Conservation (phyloP, 768 basidiomycete species). For the Termitomyces sp. region DNA sequence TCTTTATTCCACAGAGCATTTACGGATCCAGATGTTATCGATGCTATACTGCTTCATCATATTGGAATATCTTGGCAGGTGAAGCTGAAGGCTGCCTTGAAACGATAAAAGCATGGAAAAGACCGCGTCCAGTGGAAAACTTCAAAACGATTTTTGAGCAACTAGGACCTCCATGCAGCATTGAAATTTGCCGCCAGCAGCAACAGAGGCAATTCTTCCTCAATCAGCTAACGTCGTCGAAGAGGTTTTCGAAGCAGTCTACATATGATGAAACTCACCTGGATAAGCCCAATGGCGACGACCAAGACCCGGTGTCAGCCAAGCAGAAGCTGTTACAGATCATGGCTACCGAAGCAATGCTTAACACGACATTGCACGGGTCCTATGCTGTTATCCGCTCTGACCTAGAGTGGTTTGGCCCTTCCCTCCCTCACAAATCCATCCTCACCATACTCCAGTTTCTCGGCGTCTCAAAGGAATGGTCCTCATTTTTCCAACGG, state of each 20-base stretch:
- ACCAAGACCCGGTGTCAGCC: slow-evolving; percentile 13
- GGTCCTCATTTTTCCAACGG: slow-evolving; percentile 23
- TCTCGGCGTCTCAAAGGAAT: slow-evolving; percentile 30
- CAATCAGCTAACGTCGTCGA: slow-evolving; percentile 24
- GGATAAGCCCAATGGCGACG: slow-evolving; percentile 22
- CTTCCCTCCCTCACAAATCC: slow-evolving; percentile 33
- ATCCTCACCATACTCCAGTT: slow-evolving; percentile 33
- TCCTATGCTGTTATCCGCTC: slow-evolving; percentile 19
- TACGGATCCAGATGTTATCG: slow-evolving; percentile 42
- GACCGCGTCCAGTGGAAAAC: slow-evolving; percentile 10
- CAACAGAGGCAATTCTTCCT: slow-evolving; percentile 26
- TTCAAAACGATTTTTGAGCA: slow-evolving; percentile 15
- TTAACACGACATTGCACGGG: slow-evolving; percentile 30
- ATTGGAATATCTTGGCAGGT: slow-evolving; percentile 38
- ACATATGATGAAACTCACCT: slow-evolving; percentile 14
- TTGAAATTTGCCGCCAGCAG: slow-evolving; percentile 20
- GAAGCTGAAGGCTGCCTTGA: slow-evolving; percentile 26
- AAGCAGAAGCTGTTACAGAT: slow-evolving; percentile 36
- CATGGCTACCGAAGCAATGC: slow-evolving; percentile 33
- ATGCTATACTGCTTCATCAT: slow-evolving; percentile 38
- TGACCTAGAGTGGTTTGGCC: slow-evolving; percentile 37
- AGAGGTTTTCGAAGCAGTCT: slow-evolving; percentile 6
- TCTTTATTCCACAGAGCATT: slow-evolving; percentile 27
- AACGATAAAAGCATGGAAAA: slow-evolving; percentile 29
- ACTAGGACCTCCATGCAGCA: slow-evolving; percentile 13